Evolutionary conservation across 768 basidiomycete species (phyloP).

Genomic region (Candolleomyces aberdarensis): DNA sequence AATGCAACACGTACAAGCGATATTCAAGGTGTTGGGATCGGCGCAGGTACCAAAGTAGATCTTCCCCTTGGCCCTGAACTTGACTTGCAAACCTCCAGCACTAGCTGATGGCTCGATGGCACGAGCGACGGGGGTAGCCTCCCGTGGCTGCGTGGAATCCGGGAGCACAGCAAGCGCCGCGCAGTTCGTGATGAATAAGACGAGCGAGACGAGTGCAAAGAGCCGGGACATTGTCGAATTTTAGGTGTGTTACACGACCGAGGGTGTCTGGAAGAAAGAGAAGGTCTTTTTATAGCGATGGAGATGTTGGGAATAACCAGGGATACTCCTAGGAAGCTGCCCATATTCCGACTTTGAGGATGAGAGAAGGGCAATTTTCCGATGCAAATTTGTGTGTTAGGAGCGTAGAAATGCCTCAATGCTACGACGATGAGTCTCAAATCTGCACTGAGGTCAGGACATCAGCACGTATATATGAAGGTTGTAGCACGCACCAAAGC

Average conservation of each 20-base stretch:
- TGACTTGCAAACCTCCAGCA: constrained; percentile 20
- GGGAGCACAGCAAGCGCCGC: constrained; percentile 2
- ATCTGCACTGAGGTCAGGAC: too few relatives aligned
- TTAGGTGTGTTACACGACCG: background rate
- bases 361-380: too few relatives aligned
- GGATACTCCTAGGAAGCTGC: too few relatives aligned
- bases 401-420: too few relatives aligned
- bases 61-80: constrained; percentile 26
- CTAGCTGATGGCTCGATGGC: constrained; percentile 4
- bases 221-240: constrained; percentile 19
- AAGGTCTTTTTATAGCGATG: too few relatives aligned
- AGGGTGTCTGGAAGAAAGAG: background rate
- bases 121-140: background rate
- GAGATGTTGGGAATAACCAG: too few relatives aligned
- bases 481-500: too few relatives aligned
- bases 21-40: constrained; percentile 24
- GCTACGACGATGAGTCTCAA: too few relatives aligned
- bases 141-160: background rate
- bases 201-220: constrained; percentile 20
- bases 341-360: too few relatives aligned
- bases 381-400: too few relatives aligned
- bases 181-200: constrained; percentile 13
- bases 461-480: too few relatives aligned
- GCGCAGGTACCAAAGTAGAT: constrained; percentile 30
- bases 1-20: constrained; percentile 15